These are phyloP conservation scores for Recurvomyces mirabilis DNA, from an alignment of 495 filamentous ascomycete species.

Conservation along the genomic window DNA sequence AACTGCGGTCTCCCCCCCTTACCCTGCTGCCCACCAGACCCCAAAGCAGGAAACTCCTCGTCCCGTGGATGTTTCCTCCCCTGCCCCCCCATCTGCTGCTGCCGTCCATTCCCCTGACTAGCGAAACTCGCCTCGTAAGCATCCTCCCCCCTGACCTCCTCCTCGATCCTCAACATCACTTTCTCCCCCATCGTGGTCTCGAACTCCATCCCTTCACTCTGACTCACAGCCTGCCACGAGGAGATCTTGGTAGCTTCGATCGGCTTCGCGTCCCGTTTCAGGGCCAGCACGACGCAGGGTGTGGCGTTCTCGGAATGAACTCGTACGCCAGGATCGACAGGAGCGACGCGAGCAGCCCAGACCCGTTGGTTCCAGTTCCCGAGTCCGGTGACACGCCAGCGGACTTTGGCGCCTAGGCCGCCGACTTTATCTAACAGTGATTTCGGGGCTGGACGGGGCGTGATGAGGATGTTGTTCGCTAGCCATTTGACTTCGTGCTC, in stretches of 20 bases:
- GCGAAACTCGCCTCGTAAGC: slow-evolving; percentile 47
- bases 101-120: slow-evolving; percentile 23
- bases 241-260: slow-evolving; percentile 72
- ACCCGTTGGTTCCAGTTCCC: slow-evolving; percentile 64
- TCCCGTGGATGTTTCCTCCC: slow-evolving; percentile 45
- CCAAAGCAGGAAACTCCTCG: slow-evolving; percentile 35
- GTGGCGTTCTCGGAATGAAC: slow-evolving; percentile 60
- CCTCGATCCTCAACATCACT: slow-evolving; percentile 65
- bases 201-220: slow-evolving; percentile 56
- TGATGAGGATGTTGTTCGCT: slow-evolving; percentile 86
- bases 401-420: slow-evolving; percentile 68
- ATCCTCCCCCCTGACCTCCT: slow-evolving; percentile 46
- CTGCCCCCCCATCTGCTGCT: slow-evolving; percentile 32
- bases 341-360: slow-evolving; percentile 72
- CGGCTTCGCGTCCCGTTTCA: slow-evolving; percentile 55
- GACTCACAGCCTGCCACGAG: slow-evolving; percentile 63
- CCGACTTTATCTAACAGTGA: slow-evolving; percentile 70
- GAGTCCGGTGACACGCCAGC: slow-evolving; percentile 70
- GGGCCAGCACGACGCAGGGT: slow-evolving; percentile 32
- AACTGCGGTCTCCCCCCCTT: slow-evolving; percentile 4
- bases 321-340: slow-evolving; percentile 37
- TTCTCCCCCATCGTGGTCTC: slow-evolving; percentile 81
- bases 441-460: slow-evolving; percentile 54
- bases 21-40: slow-evolving; percentile 3
- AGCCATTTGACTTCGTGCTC: slow-evolving; percentile 64